phyloP scores from a whole-genome alignment of 1,139 yeast genomes.

The Scheffersomyces insectosa region DNA sequence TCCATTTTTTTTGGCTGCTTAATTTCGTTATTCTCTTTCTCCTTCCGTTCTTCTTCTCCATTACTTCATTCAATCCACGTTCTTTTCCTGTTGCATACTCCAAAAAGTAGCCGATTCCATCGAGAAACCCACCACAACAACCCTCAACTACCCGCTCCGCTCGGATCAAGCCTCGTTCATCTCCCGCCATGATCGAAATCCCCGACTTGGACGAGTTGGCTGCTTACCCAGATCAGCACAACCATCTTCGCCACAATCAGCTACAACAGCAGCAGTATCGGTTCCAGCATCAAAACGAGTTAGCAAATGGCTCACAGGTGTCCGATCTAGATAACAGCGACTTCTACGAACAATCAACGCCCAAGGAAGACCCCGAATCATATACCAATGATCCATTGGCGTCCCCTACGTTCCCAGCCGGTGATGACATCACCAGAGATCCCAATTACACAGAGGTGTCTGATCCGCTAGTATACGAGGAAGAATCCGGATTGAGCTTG shows the following conservation, averaged over 20 bases:
- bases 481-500: no score
- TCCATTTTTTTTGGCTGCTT: no score
- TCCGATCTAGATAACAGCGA: background rate
- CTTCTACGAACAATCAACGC: background rate
- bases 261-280: background rate
- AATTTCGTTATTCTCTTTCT: background rate
- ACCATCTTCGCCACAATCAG: slow-evolving; percentile 3
- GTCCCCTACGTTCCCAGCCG: background rate
- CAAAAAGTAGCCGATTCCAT: no score
- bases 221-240: background rate
- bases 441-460: slow-evolving; percentile 7
- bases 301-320: no score
- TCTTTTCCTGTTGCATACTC: no score
- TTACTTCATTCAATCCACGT: background rate
- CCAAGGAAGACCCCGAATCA: background rate
- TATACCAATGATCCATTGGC: no score
- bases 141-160: no score
- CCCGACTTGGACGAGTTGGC: slow-evolving; percentile 37
- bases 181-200: slow-evolving; percentile 36
- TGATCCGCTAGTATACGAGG: slow-evolving; percentile 5
- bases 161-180: background rate
- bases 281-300: background rate
- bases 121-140: no score
- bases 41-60: background rate
- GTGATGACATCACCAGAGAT: slow-evolving; percentile 6